phyloP scores from a whole-genome alignment of 108 stramenopile species.

The Cyclotella sp. region DNA sequence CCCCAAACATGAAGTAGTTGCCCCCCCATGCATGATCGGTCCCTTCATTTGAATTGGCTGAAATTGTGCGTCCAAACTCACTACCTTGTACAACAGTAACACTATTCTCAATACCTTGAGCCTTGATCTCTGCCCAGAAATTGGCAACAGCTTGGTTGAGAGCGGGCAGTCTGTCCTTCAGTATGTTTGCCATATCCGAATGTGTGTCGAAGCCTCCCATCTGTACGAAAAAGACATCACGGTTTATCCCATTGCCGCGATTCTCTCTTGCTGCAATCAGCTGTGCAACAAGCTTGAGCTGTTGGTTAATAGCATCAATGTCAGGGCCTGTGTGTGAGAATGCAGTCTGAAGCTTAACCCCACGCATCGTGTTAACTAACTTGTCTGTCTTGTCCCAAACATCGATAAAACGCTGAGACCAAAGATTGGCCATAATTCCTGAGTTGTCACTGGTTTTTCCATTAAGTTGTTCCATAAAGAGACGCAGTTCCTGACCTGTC shows the following conservation, averaged over 20 bases:
- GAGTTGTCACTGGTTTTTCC: slow-evolving; percentile 22
- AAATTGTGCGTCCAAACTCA: slow-evolving; percentile 58
- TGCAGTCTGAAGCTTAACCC: slow-evolving; percentile 6
- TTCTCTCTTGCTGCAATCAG: slow-evolving; percentile 35
- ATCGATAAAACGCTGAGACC: slow-evolving; percentile 41
- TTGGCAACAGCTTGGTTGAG: slow-evolving; percentile 38
- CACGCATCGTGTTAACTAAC: slow-evolving; percentile 24
- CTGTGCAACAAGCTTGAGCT: slow-evolving; percentile 40
- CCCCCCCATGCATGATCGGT: slow-evolving; percentile 53
- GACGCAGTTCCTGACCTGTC: slow-evolving; percentile 18
- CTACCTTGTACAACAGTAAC: slow-evolving; percentile 51
- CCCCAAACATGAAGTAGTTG: slow-evolving; percentile 59
- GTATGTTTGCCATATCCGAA: slow-evolving; percentile 18
- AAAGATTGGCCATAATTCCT: slow-evolving; percentile 26
- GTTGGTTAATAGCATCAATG: slow-evolving; percentile 24
- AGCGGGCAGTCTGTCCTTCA: slow-evolving; percentile 15
- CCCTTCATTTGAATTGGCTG: slow-evolving; percentile 30
- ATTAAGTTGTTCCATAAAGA: slow-evolving; percentile 28
- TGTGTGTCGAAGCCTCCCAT: slow-evolving; percentile 60
- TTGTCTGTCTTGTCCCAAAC: slow-evolving; percentile 38
- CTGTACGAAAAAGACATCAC: slow-evolving; percentile 52
- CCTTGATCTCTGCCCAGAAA: slow-evolving; percentile 64
- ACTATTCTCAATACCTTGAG: slow-evolving; percentile 50
- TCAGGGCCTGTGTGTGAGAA: slow-evolving; percentile 9
- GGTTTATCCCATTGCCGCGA: slow-evolving; percentile 41